These are phyloP conservation scores for Rhynchospora tenuis DNA, from an alignment of 176 grass and related monocot genomes.

Conservation along the genomic window DNA sequence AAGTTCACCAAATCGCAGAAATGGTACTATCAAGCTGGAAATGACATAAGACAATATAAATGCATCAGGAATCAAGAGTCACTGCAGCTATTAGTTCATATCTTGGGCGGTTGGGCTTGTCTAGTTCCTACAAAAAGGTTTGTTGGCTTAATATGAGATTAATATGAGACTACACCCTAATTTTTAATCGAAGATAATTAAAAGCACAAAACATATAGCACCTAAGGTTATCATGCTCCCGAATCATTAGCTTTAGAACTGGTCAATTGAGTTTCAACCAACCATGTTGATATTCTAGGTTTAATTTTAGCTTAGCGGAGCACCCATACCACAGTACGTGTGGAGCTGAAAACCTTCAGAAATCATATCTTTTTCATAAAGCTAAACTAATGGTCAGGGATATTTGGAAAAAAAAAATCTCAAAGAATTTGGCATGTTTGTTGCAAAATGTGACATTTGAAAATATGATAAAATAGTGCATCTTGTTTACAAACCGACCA, in stretches of 20 bases:
- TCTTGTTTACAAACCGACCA: background rate
- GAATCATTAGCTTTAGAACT: background rate
- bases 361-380: background rate
- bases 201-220: background rate
- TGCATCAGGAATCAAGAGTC: no score
- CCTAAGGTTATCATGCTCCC: background rate
- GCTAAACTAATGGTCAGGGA: background rate
- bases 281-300: background rate
- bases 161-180: background rate
- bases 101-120: background rate
- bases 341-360: background rate
- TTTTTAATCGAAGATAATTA: background rate
- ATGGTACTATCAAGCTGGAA: constrained; percentile 71
- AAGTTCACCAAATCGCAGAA: constrained; percentile 77
- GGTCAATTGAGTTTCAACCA: background rate
- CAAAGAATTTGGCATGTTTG: background rate
- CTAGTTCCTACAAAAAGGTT: background rate
- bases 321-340: background rate
- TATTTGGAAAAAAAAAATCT: background rate
- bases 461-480: background rate
- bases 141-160: background rate
- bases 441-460: background rate
- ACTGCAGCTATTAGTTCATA: background rate
- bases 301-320: background rate
- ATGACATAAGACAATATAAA: constrained; percentile 14